Base-by-base conservation (phyloP, 2,329 filamentous ascomycete genomes). In the Dactylella cylindrospora region DNA sequence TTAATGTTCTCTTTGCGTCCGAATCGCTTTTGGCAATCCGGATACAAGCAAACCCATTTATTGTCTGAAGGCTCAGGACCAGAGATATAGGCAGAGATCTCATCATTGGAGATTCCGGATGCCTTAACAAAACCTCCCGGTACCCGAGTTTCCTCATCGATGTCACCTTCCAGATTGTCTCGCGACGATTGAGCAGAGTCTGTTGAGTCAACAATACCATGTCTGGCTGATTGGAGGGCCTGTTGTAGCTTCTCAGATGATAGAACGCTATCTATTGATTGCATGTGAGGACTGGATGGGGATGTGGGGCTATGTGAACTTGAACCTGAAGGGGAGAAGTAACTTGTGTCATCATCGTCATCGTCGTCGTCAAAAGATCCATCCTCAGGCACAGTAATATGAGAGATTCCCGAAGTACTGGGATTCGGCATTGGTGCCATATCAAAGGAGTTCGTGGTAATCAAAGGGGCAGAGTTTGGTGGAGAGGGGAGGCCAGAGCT, bases 1-100 rank as follows among this genome's bases (percentile, higher is more conserved):
- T 95, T 95, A 77, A 97, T 96, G 75, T 98, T 97, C 73, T 98
- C 93, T 73, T 96, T 95, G 68, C 93, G 83, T n/a, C 90, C 91
- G 71, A 98, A 97, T 47, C 84, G 82, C 73, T 95, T 95, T 68
- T 84, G 81, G 73, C 93, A 98, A 22, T 84, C 84, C 6, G 88
- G 77, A 68, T 76, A 90, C n/a, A 82, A 74, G 71, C 87, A 93
- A 5, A 84, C 77, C 85, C 86, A 93, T 73, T 89, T 90, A 68
- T 84, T 84, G 67, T 90, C 86, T n/a, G 73, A 71, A 2, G 82
- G 76, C 68, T 88, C 85, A 0, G 86, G 86, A 1, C 85, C 85
- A 41, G 80, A 78, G 67, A 91, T 91, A 73, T 79, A 88, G 43
- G 81, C 79, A 3, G 84, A 80, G 67, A 91, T 90, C 67, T 97